These are phyloP conservation scores for Mycena sp. DNA, from an alignment of 1,284 basidiomycete genomes.

Conservation along the genomic window DNA sequence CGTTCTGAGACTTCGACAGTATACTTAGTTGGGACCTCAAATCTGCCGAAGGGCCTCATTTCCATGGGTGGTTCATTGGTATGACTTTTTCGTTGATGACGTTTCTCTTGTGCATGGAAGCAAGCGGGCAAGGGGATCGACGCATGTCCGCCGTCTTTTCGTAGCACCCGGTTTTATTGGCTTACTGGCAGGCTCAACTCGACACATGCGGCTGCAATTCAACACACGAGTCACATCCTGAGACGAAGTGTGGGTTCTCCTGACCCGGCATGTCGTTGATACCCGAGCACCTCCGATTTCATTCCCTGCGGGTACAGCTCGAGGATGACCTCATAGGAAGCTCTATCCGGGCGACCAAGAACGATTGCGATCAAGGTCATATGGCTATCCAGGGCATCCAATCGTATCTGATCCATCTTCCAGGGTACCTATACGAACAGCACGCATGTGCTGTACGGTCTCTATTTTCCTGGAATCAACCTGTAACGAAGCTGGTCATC, in stretches of 20 bases:
- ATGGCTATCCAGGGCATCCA: background rate
- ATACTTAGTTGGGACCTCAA: slow-evolving; percentile 89
- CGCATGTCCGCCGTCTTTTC: slow-evolving; percentile 37
- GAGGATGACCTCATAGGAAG: slow-evolving; percentile 49
- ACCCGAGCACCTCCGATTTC: slow-evolving; percentile 70
- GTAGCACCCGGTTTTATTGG: background rate
- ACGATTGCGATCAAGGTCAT: slow-evolving; percentile 19
- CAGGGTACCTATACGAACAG: slow-evolving; percentile 85
- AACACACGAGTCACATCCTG: background rate
- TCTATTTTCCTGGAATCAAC: too few species aligned
- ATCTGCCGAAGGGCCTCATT: slow-evolving; percentile 61
- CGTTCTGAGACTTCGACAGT: slow-evolving; percentile 81
- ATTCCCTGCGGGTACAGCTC: slow-evolving; percentile 71
- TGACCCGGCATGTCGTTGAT: slow-evolving; percentile 79
- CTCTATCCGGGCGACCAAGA: slow-evolving; percentile 3
- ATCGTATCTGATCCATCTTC: background rate
- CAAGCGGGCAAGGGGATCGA: slow-evolving; percentile 43
- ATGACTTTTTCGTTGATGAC: background rate
- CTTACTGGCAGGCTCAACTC: slow-evolving; percentile 41
- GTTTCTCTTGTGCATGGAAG: slow-evolving; percentile 65
- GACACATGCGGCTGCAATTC: slow-evolving; percentile 42
- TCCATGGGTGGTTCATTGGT: slow-evolving; percentile 68
- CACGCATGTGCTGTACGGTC: slow-evolving; percentile 76
- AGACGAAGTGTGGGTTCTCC: slow-evolving; percentile 80
- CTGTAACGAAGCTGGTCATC: background rate